phyloP scores from a whole-genome alignment of 2,329 filamentous ascomycete genomes.

The Fonsecaea monophora region DNA sequence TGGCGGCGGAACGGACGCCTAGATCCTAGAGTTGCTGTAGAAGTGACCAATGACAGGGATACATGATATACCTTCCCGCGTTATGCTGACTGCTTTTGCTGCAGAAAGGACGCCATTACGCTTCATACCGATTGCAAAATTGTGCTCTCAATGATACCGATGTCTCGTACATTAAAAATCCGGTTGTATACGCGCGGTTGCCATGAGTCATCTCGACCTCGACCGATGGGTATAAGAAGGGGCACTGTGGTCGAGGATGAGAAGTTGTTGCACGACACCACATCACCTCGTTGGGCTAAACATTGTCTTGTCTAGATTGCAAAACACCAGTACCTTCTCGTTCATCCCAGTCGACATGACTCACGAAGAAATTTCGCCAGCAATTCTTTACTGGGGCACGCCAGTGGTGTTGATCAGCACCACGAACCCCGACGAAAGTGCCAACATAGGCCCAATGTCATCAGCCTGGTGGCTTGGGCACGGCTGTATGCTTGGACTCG shows the following conservation, averaged over 20 bases:
- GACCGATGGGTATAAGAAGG: conserved; percentile 6
- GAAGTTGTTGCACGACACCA: not conserved
- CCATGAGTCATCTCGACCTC: not conserved
- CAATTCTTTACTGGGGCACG: conserved; percentile 35
- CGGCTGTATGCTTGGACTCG: conserved; percentile 53
- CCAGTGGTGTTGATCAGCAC: conserved; percentile 49
- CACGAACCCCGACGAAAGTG: conserved; percentile 51
- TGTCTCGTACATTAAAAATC: not conserved
- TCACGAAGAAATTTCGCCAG: conserved; percentile 30
- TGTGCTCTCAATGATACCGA: not conserved
- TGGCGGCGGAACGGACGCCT: not conserved
- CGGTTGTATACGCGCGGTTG: not conserved
- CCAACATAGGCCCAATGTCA: conserved; percentile 54
- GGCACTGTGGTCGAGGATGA: not conserved
- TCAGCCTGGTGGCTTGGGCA: conserved; percentile 56
- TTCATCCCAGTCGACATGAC: conserved; percentile 9
- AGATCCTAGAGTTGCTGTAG: conserved; percentile 9
- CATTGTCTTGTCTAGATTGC: not conserved
- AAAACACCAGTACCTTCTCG: not conserved
- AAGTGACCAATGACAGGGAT: conserved; percentile 21
- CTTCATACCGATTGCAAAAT: not conserved
- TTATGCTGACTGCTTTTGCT: not conserved
- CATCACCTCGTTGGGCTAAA: not conserved
- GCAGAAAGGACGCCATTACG: conserved; percentile 1
- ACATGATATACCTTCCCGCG: not conserved